Percentiles rank a stretch among this genome's conserved stretches.
phyloP scores from a whole-genome alignment of 495 filamentous ascomycete genomes.

The Apiosordaria backusii region DNA sequence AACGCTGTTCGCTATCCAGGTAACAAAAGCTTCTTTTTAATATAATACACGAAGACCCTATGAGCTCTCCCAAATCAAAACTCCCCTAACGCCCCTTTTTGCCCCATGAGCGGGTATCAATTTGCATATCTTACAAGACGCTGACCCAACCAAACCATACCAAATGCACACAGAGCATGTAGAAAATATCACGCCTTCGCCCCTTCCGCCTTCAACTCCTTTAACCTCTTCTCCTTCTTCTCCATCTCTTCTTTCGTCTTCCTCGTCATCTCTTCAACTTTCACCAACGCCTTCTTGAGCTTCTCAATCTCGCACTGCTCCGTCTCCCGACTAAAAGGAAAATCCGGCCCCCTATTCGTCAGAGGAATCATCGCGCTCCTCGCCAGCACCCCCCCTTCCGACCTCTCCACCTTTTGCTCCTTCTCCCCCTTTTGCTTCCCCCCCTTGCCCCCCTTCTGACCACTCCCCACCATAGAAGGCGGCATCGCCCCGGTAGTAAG shows the following conservation, averaged over 20 bases:
- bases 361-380: slow-evolving; percentile 70
- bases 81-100: slow-evolving; percentile 6
- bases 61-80: background rate
- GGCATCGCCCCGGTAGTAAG: slow-evolving; percentile 61
- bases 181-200: slow-evolving; percentile 15
- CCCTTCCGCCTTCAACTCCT: slow-evolving; percentile 39
- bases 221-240: slow-evolving; percentile 53
- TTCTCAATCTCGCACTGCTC: slow-evolving; percentile 70
- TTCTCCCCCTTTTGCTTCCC: slow-evolving; percentile 16
- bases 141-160: background rate
- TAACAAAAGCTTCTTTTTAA: too few relatives aligned
- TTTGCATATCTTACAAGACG: background rate
- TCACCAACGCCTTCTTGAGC: slow-evolving; percentile 65
- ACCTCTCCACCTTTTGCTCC: slow-evolving; percentile 20
- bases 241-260: slow-evolving; percentile 62
- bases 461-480: slow-evolving; percentile 30
- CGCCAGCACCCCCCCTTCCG: slow-evolving; percentile 50
- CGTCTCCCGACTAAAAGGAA: slow-evolving; percentile 71
- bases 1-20: too few relatives aligned
- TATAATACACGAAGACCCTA: too few relatives aligned
- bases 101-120: background rate
- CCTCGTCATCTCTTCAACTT: slow-evolving; percentile 61
- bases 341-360: slow-evolving; percentile 51
- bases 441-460: slow-evolving; percentile 23
- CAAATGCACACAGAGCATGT: background rate